Percentiles rank a stretch among this genome's conserved stretches.
These are phyloP conservation scores for Jaenimonas drosophilae DNA, from an alignment of 208 protist genomes.

Conservation along the genomic window DNA sequence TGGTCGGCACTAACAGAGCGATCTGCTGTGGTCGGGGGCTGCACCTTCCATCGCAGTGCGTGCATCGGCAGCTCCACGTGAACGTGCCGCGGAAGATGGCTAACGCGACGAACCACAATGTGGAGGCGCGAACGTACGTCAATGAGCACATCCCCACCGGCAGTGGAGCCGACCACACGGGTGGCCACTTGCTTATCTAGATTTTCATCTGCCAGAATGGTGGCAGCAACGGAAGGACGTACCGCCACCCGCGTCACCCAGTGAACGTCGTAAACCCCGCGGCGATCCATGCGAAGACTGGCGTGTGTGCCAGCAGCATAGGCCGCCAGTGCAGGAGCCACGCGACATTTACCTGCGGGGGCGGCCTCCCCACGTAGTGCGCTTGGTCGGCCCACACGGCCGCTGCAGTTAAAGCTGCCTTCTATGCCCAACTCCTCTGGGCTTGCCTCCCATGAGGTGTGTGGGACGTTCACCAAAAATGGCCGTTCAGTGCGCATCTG, in stretches of 20 bases:
- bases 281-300: conserved; percentile 17
- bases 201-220: no score
- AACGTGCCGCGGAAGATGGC: conserved; percentile 24
- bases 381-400: neutral
- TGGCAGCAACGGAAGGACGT: no score
- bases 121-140: conserved; percentile 40
- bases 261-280: conserved; percentile 45
- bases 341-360: neutral
- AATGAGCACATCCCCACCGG: conserved; percentile 8
- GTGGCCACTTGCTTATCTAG: no score
- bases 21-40: conserved; percentile 7
- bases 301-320: conserved; percentile 32
- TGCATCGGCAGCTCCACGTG: conserved; percentile 67
- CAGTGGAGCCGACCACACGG: no score
- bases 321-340: neutral
- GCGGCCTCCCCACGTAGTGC: neutral
- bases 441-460: conserved; percentile 20
- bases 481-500: conserved; percentile 23
- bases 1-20: no score
- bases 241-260: conserved; percentile 43
- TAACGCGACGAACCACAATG: conserved; percentile 54
- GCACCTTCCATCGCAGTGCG: conserved; percentile 24
- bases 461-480: conserved; percentile 28
- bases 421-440: conserved; percentile 12
- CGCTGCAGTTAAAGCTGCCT: conserved; percentile 21